Percentiles rank a stretch among this genome's conserved stretches.
phyloP scores from a whole-genome alignment of 2,329 filamentous ascomycete genomes.

The Trichoderma arundinaceum region DNA sequence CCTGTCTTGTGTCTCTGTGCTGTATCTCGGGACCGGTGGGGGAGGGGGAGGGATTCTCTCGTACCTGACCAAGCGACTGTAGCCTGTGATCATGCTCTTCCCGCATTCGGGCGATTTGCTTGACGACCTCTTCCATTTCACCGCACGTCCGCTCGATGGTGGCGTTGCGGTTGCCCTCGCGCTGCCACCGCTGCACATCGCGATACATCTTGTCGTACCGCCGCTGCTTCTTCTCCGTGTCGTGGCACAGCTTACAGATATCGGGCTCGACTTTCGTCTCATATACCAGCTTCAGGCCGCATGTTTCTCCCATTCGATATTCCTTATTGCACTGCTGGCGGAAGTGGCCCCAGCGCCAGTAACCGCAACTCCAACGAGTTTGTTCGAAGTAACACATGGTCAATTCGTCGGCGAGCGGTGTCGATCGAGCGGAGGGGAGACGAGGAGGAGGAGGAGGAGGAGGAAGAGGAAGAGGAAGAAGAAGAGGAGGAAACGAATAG shows the following conservation, averaged over 20 bases:
- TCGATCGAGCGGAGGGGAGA: constrained; percentile 29
- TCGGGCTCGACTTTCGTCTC: constrained; percentile 67
- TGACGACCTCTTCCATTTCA: constrained; percentile 70
- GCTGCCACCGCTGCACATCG: constrained; percentile 77
- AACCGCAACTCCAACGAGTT: constrained; percentile 81
- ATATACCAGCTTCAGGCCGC: constrained; percentile 89
- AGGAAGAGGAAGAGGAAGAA: not conserved
- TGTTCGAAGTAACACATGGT: constrained; percentile 97
- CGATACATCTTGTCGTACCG: constrained; percentile 74
- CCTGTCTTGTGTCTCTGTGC: not conserved
- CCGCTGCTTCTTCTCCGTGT: constrained; percentile 83
- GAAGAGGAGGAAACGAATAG: constrained; percentile 17
- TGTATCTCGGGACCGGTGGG: not conserved
- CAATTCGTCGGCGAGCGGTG: constrained; percentile 35
- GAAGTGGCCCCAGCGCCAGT: constrained; percentile 95
- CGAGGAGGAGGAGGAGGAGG: not conserved
- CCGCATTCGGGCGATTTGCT: constrained; percentile 61
- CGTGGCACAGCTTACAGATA: constrained; percentile 84
- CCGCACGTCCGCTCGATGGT: constrained; percentile 73
- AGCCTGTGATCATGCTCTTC: constrained; percentile 48
- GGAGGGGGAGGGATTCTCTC: constrained; percentile 23
- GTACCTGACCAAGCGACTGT: constrained; percentile 44
- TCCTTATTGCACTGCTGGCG: constrained; percentile 91
- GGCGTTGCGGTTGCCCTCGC: constrained; percentile 74
- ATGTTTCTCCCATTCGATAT: constrained; percentile 95